These are phyloP conservation scores for Amylostereum areolatum DNA, from an alignment of 1,284 basidiomycete genomes.

Conservation along the genomic window DNA sequence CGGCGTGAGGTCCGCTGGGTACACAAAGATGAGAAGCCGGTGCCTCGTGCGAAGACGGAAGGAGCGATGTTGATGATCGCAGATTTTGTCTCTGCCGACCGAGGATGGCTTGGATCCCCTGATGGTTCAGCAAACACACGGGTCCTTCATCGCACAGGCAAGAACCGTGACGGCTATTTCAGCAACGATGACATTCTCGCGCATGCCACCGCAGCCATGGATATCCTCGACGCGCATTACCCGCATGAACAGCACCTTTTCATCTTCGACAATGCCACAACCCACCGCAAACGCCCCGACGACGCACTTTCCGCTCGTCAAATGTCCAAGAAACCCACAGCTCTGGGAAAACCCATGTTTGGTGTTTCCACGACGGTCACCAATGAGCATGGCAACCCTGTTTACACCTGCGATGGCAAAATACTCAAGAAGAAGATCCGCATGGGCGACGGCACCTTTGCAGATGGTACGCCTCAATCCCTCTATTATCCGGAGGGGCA, in stretches of 20 bases:
- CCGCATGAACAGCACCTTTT: constrained; percentile 23
- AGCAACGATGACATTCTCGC: constrained; percentile 21
- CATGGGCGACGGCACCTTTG: constrained; percentile 23
- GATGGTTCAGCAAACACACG: constrained; percentile 17
- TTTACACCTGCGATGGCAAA: constrained; percentile 20
- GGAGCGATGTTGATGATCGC: constrained; percentile 7
- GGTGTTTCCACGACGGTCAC: background rate
- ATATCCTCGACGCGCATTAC: constrained; percentile 21
- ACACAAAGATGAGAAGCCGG: constrained; percentile 6
- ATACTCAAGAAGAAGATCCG: constrained; percentile 19
- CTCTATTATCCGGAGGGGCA: constrained; percentile 29
- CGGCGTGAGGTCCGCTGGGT: constrained; percentile 10
- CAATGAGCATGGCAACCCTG: constrained; percentile 5
- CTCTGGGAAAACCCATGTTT: constrained; percentile 3
- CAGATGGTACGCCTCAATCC: constrained; percentile 23
- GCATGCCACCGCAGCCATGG: constrained; percentile 24
- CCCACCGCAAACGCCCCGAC: constrained; percentile 23
- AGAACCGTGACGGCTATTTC: constrained; percentile 29
- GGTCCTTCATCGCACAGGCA: constrained; percentile 19
- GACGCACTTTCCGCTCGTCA: constrained; percentile 21
- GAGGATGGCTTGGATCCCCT: constrained; percentile 2
- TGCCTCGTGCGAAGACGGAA: constrained; percentile 13
- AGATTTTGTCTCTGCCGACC: background rate
- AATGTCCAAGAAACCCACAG: constrained; percentile 18
- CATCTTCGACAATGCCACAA: constrained; percentile 29